Conservation (phyloP, 768 basidiomycete species). For the Rubroboletus satanas region DNA sequence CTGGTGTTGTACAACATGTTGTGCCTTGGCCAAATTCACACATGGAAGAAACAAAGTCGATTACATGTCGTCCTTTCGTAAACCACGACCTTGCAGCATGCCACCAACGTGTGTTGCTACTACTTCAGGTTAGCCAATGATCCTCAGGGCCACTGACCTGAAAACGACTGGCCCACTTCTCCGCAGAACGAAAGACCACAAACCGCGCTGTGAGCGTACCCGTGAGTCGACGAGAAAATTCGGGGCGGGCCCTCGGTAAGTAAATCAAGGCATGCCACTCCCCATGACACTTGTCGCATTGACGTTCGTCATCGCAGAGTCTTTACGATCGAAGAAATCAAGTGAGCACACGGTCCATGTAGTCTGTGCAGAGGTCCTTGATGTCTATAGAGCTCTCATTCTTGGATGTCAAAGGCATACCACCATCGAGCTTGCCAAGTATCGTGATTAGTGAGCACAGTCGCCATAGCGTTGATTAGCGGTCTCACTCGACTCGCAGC, state of each 20-base stretch:
- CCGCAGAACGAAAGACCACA: slow-evolving; percentile 12
- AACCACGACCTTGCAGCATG: slow-evolving; percentile 6
- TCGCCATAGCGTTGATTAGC: not conserved
- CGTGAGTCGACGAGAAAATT: slow-evolving; percentile 8
- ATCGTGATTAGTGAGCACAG: slow-evolving; percentile 12
- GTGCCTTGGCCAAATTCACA: slow-evolving; percentile 2
- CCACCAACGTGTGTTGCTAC: slow-evolving; percentile 1
- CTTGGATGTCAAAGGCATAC: slow-evolving; percentile 4
- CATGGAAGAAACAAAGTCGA: not conserved
- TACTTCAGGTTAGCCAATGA: slow-evolving; percentile 17
- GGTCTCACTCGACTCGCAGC: slow-evolving; percentile 9
- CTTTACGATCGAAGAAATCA: slow-evolving; percentile 11
- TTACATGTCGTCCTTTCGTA: not conserved
- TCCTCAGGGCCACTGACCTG: slow-evolving; percentile 1
- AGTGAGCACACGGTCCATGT: slow-evolving; percentile 10
- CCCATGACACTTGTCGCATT: not conserved
- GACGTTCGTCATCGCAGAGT: slow-evolving; percentile 12
- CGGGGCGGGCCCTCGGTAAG: slow-evolving; percentile 14
- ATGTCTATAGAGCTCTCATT: slow-evolving; percentile 8
- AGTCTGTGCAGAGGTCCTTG: not conserved
- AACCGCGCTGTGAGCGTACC: slow-evolving; percentile 17
- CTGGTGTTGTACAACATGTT: not conserved
- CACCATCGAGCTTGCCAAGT: slow-evolving; percentile 5
- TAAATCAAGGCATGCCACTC: slow-evolving; percentile 2
- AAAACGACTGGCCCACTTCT: not conserved